Percentiles rank a stretch among this genome's conserved stretches.
phyloP scores from a whole-genome alignment of 768 basidiomycete genomes.

The Porphyrellus cyaneotinctus region DNA sequence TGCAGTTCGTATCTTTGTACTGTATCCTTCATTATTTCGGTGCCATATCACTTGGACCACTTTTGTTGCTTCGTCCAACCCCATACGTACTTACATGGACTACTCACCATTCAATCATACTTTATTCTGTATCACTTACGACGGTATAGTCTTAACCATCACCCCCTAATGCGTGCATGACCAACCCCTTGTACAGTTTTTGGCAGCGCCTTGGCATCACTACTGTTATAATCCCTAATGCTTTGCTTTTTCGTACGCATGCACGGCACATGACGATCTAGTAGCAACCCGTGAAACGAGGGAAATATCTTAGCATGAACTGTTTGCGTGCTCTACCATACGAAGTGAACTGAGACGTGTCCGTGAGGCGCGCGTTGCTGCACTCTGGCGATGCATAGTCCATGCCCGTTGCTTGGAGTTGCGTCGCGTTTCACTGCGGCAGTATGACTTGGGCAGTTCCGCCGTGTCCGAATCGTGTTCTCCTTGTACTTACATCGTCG shows the following conservation, averaged over 20 bases:
- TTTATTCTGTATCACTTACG: constrained; percentile 12
- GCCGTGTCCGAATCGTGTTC: too few species aligned
- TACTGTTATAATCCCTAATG: not conserved
- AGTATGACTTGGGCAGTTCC: too few species aligned
- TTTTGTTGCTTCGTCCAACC: constrained; percentile 1
- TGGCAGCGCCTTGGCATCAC: not conserved
- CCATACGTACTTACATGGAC: constrained; percentile 24
- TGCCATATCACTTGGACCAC: constrained; percentile 10
- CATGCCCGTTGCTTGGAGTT: too few species aligned
- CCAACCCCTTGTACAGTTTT: constrained; percentile 3
- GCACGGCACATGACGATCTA: not conserved
- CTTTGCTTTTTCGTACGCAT: not conserved
- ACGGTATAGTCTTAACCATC: not conserved
- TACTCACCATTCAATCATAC: constrained; percentile 1
- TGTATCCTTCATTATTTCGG: constrained; percentile 6
- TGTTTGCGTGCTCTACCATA: too few species aligned
- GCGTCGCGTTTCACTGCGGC: too few species aligned
- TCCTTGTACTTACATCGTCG: too few species aligned
- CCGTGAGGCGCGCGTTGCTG: too few species aligned
- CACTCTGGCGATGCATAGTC: too few species aligned
- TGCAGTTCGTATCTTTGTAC: not conserved
- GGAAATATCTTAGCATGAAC: not conserved
- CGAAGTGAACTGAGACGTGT: too few species aligned
- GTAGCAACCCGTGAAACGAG: not conserved
- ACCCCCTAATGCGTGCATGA: constrained; percentile 8